Evolutionary conservation across 805 yeast species (phyloP), one percentile per base, ranked within the genome.

Genomic region (Schwanniomyces pseudopolymorphus): DNA sequence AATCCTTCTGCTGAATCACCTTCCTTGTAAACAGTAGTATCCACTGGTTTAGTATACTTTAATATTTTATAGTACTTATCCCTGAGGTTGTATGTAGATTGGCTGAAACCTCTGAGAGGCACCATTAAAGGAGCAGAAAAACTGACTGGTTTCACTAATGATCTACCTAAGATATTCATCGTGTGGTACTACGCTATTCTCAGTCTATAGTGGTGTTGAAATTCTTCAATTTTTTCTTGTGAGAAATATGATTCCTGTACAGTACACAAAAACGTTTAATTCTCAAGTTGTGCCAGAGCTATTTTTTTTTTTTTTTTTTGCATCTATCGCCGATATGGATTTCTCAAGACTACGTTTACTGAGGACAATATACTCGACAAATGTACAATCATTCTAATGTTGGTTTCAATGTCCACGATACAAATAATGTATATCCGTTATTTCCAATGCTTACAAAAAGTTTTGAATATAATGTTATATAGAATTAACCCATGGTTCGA

Each of bases 51-150:
- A 50, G 61, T 67, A 52, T 72, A 69, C 50, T 64, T 66, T 44
- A 69, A 60, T 52, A 73, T 67, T 52, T 72, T 72, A 55, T 60
- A 64, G 58, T 64, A 72, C 57, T 70, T 71, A 49, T 70, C 75
- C 36, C 48, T 24, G 21, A 21, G 26, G 31, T 16, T 20, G 20
- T 22, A 38, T 17, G 33, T 16, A 10, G 43, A 27, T 24, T 40
- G 41, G 21, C 27, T 41, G 33, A 44, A 31, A 20, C 40, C 20
- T 22, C 47, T 44, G 25, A 39, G 13, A 4, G 28, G 39, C 20
- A 31, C 28, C 41, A 27, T 27, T 7, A 21, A 9, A n/a, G 28
- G 27, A 22, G 20, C 28, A 7, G 24, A 14, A 22, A 24, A 14
- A 3, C 8, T 9, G 8, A 13, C 21, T 7, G 40, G 40, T 21